These are phyloP conservation scores for Xylaria intraflava DNA, from an alignment of 495 filamentous ascomycete species.

Conservation along the genomic window DNA sequence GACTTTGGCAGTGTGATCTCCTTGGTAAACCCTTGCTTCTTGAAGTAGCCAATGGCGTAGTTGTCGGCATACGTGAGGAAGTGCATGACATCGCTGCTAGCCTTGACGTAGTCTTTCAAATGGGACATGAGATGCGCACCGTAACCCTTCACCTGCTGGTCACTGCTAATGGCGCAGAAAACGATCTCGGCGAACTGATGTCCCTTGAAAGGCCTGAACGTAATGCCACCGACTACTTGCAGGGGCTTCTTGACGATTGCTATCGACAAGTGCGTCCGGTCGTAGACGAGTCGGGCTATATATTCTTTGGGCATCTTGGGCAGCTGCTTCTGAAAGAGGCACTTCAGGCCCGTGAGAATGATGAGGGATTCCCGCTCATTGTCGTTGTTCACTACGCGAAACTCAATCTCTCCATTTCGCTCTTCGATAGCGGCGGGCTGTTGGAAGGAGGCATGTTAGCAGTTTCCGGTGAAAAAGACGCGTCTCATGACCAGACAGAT, in stretches of 20 bases:
- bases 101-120: slow-evolving; percentile 97
- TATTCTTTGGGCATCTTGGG: slow-evolving; percentile 99
- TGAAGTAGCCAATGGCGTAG: slow-evolving; percentile 98
- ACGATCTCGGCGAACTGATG: slow-evolving; percentile 97
- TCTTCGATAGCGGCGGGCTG: slow-evolving; percentile 90
- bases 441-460: background rate
- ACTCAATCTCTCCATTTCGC: slow-evolving; percentile 91
- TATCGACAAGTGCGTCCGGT: slow-evolving; percentile 91
- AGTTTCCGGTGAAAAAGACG: background rate
- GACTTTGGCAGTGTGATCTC: slow-evolving; percentile 88
- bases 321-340: slow-evolving; percentile 96
- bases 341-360: slow-evolving; percentile 91
- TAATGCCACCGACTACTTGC: slow-evolving; percentile 93
- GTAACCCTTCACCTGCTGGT: slow-evolving; percentile 98
- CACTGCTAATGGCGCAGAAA: slow-evolving; percentile 95
- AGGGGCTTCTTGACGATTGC: slow-evolving; percentile 95
- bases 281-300: slow-evolving; percentile 93
- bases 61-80: slow-evolving; percentile 99
- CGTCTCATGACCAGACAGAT: background rate
- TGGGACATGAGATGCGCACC: slow-evolving; percentile 97
- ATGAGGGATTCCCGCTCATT: slow-evolving; percentile 80
- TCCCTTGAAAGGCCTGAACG: slow-evolving; percentile 89
- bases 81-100: slow-evolving; percentile 93
- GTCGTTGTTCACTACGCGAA: slow-evolving; percentile 97
- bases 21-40: slow-evolving; percentile 98